Evolutionary conservation across 2,329 filamentous ascomycete genomes (phyloP).

Genomic region (Fusarium newnesense): DNA sequence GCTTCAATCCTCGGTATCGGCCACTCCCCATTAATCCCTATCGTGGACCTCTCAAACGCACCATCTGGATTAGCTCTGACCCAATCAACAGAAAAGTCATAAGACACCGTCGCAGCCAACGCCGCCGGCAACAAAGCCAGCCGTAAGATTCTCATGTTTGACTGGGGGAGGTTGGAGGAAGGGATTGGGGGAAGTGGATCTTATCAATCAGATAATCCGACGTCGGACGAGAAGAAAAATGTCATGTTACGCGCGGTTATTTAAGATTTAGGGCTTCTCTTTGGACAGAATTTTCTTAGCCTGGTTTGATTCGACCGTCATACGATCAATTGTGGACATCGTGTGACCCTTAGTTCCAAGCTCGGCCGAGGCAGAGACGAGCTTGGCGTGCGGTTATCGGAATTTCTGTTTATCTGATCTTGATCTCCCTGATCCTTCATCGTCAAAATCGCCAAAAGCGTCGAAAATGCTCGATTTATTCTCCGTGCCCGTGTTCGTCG

Average conservation of each 20-base stretch:
- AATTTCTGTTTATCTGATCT: constrained; percentile 36
- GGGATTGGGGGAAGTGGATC: constrained; percentile 9
- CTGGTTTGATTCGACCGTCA: constrained; percentile 22
- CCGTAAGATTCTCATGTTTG: constrained; percentile 19
- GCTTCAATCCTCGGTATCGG: constrained; percentile 75
- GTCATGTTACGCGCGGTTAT: constrained; percentile 7
- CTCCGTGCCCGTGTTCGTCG: constrained; percentile 86
- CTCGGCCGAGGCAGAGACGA: constrained; percentile 27
- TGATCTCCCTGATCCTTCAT: constrained; percentile 20
- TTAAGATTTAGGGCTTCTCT: background rate
- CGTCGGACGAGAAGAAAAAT: constrained; percentile 2
- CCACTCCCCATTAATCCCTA: constrained; percentile 83
- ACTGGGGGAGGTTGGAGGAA: background rate
- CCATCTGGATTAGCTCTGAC: constrained; percentile 78
- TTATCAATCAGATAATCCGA: constrained; percentile 37
- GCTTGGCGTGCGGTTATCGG: constrained; percentile 28
- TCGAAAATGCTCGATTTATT: constrained; percentile 72
- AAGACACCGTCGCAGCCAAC: constrained; percentile 59
- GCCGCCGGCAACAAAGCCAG: constrained; percentile 14
- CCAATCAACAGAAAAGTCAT: constrained; percentile 78
- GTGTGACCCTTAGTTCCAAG: constrained; percentile 29
- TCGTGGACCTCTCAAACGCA: constrained; percentile 69
- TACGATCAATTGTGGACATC: constrained; percentile 33
- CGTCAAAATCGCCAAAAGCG: background rate
- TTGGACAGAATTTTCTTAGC: constrained; percentile 24